phyloP scores from a whole-genome alignment of 371 early-diverging fungal genomes.

The Mucor piriformis region DNA sequence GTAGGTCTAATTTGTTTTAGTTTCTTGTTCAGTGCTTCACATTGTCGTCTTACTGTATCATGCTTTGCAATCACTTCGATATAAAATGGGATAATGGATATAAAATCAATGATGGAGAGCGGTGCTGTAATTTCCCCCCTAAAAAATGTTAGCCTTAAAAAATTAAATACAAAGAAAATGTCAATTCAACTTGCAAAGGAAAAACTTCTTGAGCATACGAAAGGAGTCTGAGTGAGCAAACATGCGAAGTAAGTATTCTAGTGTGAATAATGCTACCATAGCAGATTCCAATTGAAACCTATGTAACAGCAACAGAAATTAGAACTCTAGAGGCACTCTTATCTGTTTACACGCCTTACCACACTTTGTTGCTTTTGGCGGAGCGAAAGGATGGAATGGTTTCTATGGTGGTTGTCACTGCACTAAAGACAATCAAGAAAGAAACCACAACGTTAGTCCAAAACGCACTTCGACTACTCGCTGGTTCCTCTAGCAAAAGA shows the following conservation, averaged over 20 bases:
- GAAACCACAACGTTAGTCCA: constrained; percentile 77
- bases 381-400: constrained; percentile 84
- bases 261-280: constrained; percentile 76
- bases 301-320: too few species aligned
- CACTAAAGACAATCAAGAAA: constrained; percentile 73
- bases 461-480: constrained; percentile 72
- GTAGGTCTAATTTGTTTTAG: constrained; percentile 53
- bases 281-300: constrained; percentile 78
- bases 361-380: constrained; percentile 56
- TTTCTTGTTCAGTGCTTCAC: neutral
- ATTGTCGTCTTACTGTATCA: constrained; percentile 61
- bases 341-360: too few species aligned
- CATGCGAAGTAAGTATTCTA: constrained; percentile 73
- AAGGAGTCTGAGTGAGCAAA: constrained; percentile 35
- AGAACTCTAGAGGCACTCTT: too few species aligned
- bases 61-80: constrained; percentile 68
- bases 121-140: constrained; percentile 55
- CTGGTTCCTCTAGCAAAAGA: constrained; percentile 68
- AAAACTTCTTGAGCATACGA: constrained; percentile 22
- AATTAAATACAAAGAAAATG: neutral
- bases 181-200: constrained; percentile 31
- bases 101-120: constrained; percentile 74
- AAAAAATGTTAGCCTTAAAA: too few species aligned
- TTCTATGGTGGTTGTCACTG: constrained; percentile 80
- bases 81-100: constrained; percentile 85